Base-by-base conservation (phyloP, 768 basidiomycete species). In the Boletus pseudo-olivaceus region DNA sequence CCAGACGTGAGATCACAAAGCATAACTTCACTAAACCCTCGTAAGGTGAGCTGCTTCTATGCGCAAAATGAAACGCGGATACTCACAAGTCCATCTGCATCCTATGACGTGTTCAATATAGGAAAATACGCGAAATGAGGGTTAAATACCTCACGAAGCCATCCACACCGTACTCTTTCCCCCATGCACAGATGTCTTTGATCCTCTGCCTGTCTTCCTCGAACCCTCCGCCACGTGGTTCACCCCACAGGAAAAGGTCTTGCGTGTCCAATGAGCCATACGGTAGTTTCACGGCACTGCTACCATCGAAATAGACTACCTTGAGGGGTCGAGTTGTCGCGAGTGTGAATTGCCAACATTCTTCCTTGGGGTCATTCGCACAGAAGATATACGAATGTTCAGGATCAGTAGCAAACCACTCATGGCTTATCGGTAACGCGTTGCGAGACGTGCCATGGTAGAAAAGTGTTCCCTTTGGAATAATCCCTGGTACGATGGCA, bases 11-110 rank as follows among this genome's bases (percentile, higher is more conserved):
- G 75, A 53, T 79, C 70, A 59, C 79, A 81, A 14, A 54, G 40
- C 53, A 80, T 78, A 15, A 80, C 63, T 62, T 81, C 80, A 53
- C 78, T 79, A 42, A 12, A 27, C 3, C 7, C 10, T 7, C 17
- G 2, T 40, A 4, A 34, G 34, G 32, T 26, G n/a, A 34, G 5
- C 19, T 33, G 0, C 10, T n/a, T 35, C 20, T 7, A 29, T 14
- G 19, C 8, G 29, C 9, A 20, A 29, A 14, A 41, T 9, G 14
- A 19, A 11, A 37, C 30, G 26, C n/a, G 19, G 27, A 29, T 23
- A 65, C 77, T 60, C 57, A 79, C 78, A 82, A 79, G 54, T 77
- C 72, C 45, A 46, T 33, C 71, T 79, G 74, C 78, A 79, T 46
- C 19, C 45, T 78, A 30, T 15, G 26, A 29, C 23, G 2, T 54